These are phyloP conservation scores for Penicillium herquei DNA, from an alignment of 495 filamentous ascomycete species.

Conservation along the genomic window DNA sequence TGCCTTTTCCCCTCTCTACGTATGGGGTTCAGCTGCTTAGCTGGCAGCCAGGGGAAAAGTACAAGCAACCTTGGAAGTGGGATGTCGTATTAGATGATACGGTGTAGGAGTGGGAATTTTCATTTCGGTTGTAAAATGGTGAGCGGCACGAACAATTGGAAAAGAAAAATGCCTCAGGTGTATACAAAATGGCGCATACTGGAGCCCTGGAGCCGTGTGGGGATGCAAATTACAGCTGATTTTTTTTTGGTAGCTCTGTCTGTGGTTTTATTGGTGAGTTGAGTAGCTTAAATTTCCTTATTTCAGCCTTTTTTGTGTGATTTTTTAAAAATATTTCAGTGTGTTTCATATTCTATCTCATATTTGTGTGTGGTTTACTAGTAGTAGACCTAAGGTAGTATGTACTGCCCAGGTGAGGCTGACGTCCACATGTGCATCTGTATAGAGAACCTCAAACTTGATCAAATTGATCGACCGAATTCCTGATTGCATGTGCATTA, in stretches of 20 bases:
- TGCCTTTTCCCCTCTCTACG: not conserved
- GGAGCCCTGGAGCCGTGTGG: constrained; percentile 7
- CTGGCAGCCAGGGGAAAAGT: not conserved
- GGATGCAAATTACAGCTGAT: constrained; percentile 7
- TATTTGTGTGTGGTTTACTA: not conserved
- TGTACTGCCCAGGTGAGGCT: too few species aligned
- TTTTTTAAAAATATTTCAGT: not conserved
- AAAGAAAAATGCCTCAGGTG: constrained; percentile 29
- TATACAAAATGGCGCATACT: constrained; percentile 29
- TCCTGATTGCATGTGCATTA: not conserved
- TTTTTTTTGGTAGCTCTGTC: not conserved
- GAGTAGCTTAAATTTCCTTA: constrained; percentile 22
- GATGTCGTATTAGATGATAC: constrained; percentile 4
- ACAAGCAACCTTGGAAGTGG: not conserved
- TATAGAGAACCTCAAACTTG: too few species aligned
- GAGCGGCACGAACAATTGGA: constrained; percentile 16
- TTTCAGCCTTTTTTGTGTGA: not conserved
- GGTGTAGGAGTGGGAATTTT: not conserved
- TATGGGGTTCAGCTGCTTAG: not conserved
- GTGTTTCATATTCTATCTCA: not conserved
- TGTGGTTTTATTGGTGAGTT: constrained; percentile 11
- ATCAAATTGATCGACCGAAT: too few species aligned
- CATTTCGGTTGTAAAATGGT: not conserved
- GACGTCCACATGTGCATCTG: too few species aligned
- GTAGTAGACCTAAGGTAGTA: too few species aligned